Evolutionary conservation across 306 rosid genomes (phyloP).

Genomic region (Pyrus pyrifolia): DNA sequence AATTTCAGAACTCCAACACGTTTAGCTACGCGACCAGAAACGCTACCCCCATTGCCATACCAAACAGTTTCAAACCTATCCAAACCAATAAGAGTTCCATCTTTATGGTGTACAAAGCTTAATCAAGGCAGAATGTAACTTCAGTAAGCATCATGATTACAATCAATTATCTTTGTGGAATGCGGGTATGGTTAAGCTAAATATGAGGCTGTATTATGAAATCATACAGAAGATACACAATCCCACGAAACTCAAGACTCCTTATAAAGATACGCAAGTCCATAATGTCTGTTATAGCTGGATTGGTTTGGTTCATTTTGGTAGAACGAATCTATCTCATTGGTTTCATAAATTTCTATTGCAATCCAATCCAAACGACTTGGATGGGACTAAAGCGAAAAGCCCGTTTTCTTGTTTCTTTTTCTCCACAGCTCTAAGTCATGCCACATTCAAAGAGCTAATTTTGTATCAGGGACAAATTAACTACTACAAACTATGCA

Average conservation of each 20-base stretch:
- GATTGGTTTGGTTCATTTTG: background rate
- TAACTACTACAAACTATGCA: background rate
- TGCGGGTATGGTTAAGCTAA: background rate
- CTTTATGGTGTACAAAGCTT: background rate
- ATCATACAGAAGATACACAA: background rate
- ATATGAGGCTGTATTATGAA: background rate
- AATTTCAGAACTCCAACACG: background rate
- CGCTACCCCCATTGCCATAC: background rate
- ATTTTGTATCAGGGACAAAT: background rate
- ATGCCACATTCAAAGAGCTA: background rate
- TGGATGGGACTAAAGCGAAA: background rate
- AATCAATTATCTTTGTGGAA: background rate
- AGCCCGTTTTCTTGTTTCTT: background rate
- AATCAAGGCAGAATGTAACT: background rate
- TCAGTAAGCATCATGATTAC: background rate
- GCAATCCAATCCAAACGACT: background rate
- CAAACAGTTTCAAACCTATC: background rate
- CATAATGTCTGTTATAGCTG: background rate
- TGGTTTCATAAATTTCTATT: background rate
- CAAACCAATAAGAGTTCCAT: background rate
- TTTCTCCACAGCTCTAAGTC: background rate
- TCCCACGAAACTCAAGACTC: background rate
- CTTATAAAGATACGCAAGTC: background rate
- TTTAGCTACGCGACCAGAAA: background rate
- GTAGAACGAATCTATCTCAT: background rate